Evolutionary conservation across 805 yeast species (phyloP).

Genomic region (Spathaspora boniae): DNA sequence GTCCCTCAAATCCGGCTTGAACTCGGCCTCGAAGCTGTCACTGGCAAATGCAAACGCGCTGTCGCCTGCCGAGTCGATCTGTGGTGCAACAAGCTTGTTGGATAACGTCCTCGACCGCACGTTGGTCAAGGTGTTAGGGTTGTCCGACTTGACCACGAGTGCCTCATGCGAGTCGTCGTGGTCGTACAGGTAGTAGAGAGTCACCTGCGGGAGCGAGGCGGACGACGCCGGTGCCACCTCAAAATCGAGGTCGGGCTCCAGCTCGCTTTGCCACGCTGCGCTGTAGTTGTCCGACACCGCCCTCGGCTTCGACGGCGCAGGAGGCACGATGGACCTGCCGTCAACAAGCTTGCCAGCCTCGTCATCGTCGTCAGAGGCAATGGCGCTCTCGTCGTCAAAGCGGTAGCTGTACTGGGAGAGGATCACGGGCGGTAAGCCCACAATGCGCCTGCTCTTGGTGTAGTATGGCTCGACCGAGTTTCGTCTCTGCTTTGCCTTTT

Average conservation of each 20-base stretch:
- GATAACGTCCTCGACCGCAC: slow-evolving; percentile 11
- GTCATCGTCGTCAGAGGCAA: slow-evolving; percentile 13
- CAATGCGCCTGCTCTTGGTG: slow-evolving; percentile 4
- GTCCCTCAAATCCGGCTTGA: too few species aligned
- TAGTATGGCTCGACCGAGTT: slow-evolving; percentile 18
- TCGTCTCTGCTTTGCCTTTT: slow-evolving; percentile 7
- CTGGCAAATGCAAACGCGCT: too few species aligned
- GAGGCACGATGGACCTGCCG: background rate
- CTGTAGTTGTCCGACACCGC: slow-evolving; percentile 15
- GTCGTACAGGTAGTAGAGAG: slow-evolving; percentile 7
- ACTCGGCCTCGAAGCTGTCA: slow-evolving; percentile 4
- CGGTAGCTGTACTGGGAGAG: slow-evolving; percentile 1
- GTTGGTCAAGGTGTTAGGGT: slow-evolving; percentile 15
- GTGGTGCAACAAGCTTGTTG: slow-evolving; percentile 8
- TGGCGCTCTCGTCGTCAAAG: slow-evolving; percentile 10
- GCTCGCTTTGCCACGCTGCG: slow-evolving; percentile 9
- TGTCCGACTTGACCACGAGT: slow-evolving; percentile 10
- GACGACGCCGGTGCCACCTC: slow-evolving; percentile 2
- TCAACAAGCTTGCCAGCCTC: slow-evolving; percentile 4
- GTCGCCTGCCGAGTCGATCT: background rate
- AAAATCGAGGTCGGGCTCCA: slow-evolving; percentile 5
- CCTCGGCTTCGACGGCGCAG: background rate
- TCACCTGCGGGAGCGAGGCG: slow-evolving; percentile 2
- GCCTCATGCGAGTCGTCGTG: slow-evolving; percentile 1
- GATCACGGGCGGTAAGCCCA: slow-evolving; percentile 6